Evolutionary conservation across 306 rosid species (phyloP).

Genomic region (Cyclanthera cordifolia): DNA sequence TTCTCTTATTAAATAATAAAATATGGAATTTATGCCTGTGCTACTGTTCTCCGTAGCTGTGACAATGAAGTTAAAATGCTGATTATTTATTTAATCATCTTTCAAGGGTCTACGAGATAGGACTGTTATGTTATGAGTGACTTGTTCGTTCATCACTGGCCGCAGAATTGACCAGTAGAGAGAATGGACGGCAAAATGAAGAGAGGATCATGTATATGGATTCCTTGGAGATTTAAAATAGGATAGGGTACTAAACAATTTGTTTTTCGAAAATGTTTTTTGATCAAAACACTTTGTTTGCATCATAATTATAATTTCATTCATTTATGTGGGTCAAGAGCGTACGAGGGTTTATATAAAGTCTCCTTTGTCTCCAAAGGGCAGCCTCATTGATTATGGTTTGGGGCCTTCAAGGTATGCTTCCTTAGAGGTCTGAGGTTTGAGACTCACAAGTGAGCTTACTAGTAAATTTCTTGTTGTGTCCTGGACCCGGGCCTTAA

Average conservation of each 20-base stretch:
- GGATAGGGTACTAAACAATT: background rate
- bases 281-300: background rate
- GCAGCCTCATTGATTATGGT: too few species aligned
- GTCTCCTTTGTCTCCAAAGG: too few species aligned
- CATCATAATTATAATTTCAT: background rate
- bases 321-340: background rate
- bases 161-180: background rate
- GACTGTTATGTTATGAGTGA: background rate
- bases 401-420: too few species aligned
- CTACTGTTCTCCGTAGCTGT: background rate
- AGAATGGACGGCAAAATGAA: background rate
- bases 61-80: background rate
- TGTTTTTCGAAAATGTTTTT: background rate
- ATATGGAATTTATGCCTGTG: background rate
- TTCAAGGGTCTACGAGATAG: background rate
- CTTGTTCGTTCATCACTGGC: background rate
- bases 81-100: background rate
- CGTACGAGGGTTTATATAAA: background rate
- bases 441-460: too few species aligned
- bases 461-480: too few species aligned
- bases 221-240: background rate
- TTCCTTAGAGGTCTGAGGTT: too few species aligned
- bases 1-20: background rate
- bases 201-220: background rate
- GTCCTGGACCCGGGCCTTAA: too few species aligned